Conservation (phyloP, 768 basidiomycete genomes). For the Panaeolus cyanescens region DNA sequence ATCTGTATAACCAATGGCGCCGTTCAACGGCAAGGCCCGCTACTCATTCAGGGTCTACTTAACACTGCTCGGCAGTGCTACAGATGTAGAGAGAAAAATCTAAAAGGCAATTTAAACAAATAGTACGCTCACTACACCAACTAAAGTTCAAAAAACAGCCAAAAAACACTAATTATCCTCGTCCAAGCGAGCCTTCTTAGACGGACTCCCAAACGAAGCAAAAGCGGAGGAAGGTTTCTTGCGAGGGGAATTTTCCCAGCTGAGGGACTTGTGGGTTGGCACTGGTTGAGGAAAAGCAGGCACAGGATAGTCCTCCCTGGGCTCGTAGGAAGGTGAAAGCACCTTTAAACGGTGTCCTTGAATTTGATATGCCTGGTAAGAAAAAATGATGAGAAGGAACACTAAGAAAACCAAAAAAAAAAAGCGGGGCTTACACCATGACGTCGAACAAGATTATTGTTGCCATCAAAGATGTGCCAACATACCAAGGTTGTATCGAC, state of each 20-base stretch:
- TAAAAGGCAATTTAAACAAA: no score
- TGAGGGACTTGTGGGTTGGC: not conserved
- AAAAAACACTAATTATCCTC: no score
- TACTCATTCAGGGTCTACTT: no score
- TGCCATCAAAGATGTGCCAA: constrained; percentile 4
- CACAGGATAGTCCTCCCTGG: not conserved
- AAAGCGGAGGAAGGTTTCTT: not conserved
- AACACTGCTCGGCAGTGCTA: no score
- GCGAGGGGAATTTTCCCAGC: not conserved
- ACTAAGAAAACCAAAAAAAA: no score
- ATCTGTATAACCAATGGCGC: not conserved
- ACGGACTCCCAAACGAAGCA: not conserved
- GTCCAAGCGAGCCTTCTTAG: not conserved
- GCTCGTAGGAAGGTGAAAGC: constrained; percentile 3
- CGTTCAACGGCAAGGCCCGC: not conserved
- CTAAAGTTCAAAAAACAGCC: no score
- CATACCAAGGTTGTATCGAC: not conserved
- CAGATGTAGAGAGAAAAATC: no score
- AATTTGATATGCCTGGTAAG: constrained; percentile 8
- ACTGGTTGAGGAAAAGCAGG: not conserved
- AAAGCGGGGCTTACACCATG: no score
- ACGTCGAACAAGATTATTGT: no score
- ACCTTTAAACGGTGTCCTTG: constrained; percentile 7
- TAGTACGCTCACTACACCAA: no score
- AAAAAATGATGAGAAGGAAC: no score